Base-by-base conservation (phyloP, 257 asterid genomes). In the Ligustrum vulgare region DNA sequence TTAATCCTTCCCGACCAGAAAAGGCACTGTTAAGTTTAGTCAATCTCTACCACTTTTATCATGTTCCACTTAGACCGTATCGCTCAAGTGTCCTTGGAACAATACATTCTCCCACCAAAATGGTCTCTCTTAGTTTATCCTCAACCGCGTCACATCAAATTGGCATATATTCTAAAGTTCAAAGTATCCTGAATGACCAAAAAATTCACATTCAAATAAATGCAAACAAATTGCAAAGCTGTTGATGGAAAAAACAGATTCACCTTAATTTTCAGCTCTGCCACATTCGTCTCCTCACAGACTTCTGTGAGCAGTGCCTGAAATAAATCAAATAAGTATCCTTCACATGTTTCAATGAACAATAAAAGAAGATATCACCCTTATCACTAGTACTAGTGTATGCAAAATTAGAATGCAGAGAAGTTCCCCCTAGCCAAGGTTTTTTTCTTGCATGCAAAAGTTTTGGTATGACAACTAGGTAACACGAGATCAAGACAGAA, bases 211-310 rank as follows among this genome's bases (percentile, higher is more conserved):
- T 60, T 28, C 56, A 68, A 45, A 66, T 60, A 70, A 65, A 67
- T 43, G 22, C 36, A 62, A 62, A 77, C 5, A 72, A 77, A 16
- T 60, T 28, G 9, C 39, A 41, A 37, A 67, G 62, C 49, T 64
- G 28, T 69, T 8, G 36, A 69, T 45, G 28, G 8, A 43, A 41
- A 72, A 72, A 70, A 35, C 56, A 72, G 66, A 63, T 22, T 78
- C 75, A 93, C 97, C 96, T 91, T 91, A 78, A 93, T 80, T 85
- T 91, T 91, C 74, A 93, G 83, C 90, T 93, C 96, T 22, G 93
- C 97, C 23, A 91, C 84, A 79, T 93, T 81, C 11, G 97, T 93
- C 80, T 86, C 90, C 72, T 93, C 96, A 77, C 96, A 91, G 23
- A 93, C 91, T 83, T 89, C 90, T 11, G 85, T 68, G 51, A 93